Evolutionary conservation across 2,329 filamentous ascomycete genomes (phyloP).

Genomic region (Cryoendolithus antarcticus): DNA sequence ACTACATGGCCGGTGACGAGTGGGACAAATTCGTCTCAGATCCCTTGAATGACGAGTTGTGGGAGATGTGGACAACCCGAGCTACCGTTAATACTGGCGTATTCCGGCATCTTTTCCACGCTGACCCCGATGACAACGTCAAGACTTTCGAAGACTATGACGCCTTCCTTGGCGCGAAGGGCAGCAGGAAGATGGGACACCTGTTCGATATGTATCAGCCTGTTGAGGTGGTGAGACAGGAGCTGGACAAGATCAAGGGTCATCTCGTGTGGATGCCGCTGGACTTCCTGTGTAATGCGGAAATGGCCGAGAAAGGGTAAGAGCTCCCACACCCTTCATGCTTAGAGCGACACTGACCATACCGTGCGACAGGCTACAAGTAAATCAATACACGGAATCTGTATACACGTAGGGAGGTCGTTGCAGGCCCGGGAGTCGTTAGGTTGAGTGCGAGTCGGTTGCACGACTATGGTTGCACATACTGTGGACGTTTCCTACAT

Average conservation of each 20-base stretch:
- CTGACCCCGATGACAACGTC: slow-evolving; percentile 81
- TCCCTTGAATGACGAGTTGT: slow-evolving; percentile 45
- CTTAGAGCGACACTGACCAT: no score
- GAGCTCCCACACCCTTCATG: no score
- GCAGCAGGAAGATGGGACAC: slow-evolving; percentile 59
- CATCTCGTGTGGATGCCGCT: slow-evolving; percentile 95
- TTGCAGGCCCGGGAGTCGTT: no score
- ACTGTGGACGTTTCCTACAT: no score
- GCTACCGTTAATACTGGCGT: slow-evolving; percentile 61
- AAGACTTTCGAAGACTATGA: slow-evolving; percentile 87
- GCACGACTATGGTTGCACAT: no score
- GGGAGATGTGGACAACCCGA: slow-evolving; percentile 54
- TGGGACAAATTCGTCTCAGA: slow-evolving; percentile 48
- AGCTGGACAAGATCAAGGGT: slow-evolving; percentile 64
- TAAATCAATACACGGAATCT: slow-evolving; percentile 80
- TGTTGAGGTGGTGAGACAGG: slow-evolving; percentile 56
- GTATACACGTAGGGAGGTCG: slow-evolving; percentile 50
- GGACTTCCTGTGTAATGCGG: slow-evolving; percentile 67
- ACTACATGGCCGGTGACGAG: slow-evolving; percentile 58
- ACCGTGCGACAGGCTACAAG: slow-evolving; percentile 47
- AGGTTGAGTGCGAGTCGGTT: no score
- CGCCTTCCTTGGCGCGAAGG: slow-evolving; percentile 54
- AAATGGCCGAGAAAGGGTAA: slow-evolving; percentile 74
- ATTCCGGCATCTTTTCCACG: slow-evolving; percentile 71
- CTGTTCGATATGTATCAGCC: slow-evolving; percentile 71